phyloP scores from a whole-genome alignment of 768 basidiomycete species.

The Pulveroboletus frians region DNA sequence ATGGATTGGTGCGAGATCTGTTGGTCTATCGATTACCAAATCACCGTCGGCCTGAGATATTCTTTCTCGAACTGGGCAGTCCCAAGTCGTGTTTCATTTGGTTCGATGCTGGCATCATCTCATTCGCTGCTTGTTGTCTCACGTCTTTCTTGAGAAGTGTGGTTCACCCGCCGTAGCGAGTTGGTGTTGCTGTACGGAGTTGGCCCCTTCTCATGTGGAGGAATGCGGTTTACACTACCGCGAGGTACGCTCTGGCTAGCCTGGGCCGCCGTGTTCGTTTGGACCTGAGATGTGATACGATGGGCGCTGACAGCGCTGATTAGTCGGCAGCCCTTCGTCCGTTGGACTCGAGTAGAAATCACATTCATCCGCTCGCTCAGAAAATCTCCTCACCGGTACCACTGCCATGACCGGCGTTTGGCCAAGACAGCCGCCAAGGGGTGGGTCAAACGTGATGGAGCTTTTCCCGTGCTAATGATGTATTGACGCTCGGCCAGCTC shows the following conservation, averaged over 20 bases:
- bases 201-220: neutral
- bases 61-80: constrained; percentile 1
- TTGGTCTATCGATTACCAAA: constrained; percentile 11
- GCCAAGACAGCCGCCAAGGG: no score
- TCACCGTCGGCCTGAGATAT: neutral
- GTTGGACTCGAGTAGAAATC: no score
- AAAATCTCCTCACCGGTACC: neutral
- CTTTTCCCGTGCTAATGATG: neutral
- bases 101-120: constrained; percentile 1
- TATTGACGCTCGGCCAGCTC: neutral
- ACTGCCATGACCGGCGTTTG: neutral
- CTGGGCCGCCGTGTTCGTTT: neutral
- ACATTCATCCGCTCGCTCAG: neutral
- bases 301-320: neutral
- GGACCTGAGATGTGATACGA: neutral
- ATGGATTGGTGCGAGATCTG: constrained; percentile 5
- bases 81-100: neutral
- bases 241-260: no score
- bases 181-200: neutral
- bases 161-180: neutral
- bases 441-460: neutral
- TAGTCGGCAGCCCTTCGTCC: neutral
- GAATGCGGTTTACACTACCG: neutral
- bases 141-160: neutral
- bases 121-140: neutral